phyloP scores from a whole-genome alignment of 2,329 filamentous ascomycete genomes.

The Drechmeria coniospora region DNA sequence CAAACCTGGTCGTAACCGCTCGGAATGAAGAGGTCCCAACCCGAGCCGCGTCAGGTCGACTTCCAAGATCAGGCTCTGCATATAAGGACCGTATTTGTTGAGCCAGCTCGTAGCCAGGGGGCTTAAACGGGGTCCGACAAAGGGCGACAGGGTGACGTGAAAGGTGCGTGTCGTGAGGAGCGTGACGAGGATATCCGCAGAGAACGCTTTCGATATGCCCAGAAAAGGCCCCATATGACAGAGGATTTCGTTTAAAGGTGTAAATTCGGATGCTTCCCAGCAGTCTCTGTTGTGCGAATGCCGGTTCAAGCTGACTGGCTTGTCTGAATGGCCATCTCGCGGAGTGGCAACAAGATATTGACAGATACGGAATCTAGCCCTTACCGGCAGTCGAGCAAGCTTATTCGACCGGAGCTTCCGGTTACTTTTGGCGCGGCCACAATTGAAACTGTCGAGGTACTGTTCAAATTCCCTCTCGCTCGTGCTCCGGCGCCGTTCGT shows the following conservation, averaged over 20 bases:
- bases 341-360: slow-evolving; percentile 8
- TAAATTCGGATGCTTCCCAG: slow-evolving; percentile 21
- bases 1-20: slow-evolving; percentile 11
- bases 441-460: slow-evolving; percentile 10
- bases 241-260: slow-evolving; percentile 12
- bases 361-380: slow-evolving; percentile 13
- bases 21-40: slow-evolving; percentile 13
- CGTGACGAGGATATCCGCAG: slow-evolving; percentile 19
- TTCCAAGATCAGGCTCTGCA: slow-evolving; percentile 22
- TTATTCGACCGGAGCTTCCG: not conserved
- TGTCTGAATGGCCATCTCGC: slow-evolving; percentile 2
- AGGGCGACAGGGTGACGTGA: slow-evolving; percentile 24
- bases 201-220: slow-evolving; percentile 18
- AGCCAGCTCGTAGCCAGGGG: slow-evolving; percentile 21
- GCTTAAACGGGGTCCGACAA: slow-evolving; percentile 14
- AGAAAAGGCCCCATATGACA: slow-evolving; percentile 11
- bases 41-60: slow-evolving; percentile 23
- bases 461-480: slow-evolving; percentile 5
- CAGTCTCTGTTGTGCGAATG: slow-evolving; percentile 12
- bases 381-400: slow-evolving; percentile 12
- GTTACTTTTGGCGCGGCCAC: slow-evolving; percentile 2
- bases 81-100: slow-evolving; percentile 17
- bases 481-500: not conserved
- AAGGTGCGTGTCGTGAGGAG: slow-evolving; percentile 20
- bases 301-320: slow-evolving; percentile 15